Evolutionary conservation across 495 filamentous ascomycete species (phyloP).

Genomic region (Annulohypoxylon moriforme): DNA sequence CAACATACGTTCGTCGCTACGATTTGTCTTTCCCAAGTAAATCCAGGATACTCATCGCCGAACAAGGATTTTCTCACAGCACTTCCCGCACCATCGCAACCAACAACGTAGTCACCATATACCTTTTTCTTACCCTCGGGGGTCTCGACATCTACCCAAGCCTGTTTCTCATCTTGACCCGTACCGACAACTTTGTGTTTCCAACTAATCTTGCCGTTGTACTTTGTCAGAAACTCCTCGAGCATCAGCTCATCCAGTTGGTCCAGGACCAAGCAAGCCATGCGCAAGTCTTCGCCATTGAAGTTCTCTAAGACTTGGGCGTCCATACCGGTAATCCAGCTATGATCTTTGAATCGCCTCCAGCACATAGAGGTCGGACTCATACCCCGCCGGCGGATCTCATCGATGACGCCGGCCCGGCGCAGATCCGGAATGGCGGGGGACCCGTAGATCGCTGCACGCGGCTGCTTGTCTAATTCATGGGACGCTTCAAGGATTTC

Average conservation of each 20-base stretch:
- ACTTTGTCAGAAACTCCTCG: slow-evolving; percentile 57
- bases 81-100: slow-evolving; percentile 70
- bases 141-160: slow-evolving; percentile 64
- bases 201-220: slow-evolving; percentile 58
- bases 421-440: slow-evolving; percentile 64
- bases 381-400: slow-evolving; percentile 62
- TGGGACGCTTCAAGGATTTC: slow-evolving; percentile 63
- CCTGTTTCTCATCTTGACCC: slow-evolving; percentile 62
- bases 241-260: slow-evolving; percentile 58
- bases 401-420: slow-evolving; percentile 66
- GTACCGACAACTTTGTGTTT: slow-evolving; percentile 60
- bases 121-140: slow-evolving; percentile 53
- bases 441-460: slow-evolving; percentile 65
- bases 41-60: slow-evolving; percentile 68
- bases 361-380: slow-evolving; percentile 64
- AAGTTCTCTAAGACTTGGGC: slow-evolving; percentile 43
- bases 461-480: slow-evolving; percentile 65
- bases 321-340: slow-evolving; percentile 49
- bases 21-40: slow-evolving; percentile 69
- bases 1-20: slow-evolving; percentile 69
- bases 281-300: slow-evolving; percentile 53
- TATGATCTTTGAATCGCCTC: slow-evolving; percentile 57
- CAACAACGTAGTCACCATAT: slow-evolving; percentile 67
- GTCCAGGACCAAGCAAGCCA: slow-evolving; percentile 52
- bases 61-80: slow-evolving; percentile 65